phyloP scores from a whole-genome alignment of 371 early-diverging fungal genomes.

The Mortierella sp. region DNA sequence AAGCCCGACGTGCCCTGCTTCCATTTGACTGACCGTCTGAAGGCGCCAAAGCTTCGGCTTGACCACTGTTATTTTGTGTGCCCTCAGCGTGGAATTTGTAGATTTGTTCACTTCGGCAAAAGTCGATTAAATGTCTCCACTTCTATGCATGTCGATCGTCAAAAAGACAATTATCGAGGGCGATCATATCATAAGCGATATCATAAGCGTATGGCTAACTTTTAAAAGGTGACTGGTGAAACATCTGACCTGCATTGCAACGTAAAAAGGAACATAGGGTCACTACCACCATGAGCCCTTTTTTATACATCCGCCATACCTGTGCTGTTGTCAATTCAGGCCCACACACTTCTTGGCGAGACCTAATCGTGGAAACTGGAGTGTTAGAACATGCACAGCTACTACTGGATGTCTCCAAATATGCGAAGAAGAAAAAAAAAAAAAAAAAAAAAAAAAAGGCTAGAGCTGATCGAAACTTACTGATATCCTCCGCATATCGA shows the following conservation, averaged over 20 bases:
- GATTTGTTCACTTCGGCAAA: conserved; percentile 26
- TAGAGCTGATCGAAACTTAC: conserved; percentile 6
- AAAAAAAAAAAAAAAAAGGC: neutral
- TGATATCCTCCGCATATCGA: conserved; percentile 38
- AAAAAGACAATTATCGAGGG: neutral
- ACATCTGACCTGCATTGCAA: neutral
- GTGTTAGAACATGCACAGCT: neutral
- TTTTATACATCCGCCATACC: conserved; percentile 10
- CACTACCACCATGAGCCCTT: neutral
- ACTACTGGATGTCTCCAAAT: too few species aligned
- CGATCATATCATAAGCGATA: neutral
- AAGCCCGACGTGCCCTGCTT: conserved; percentile 25
- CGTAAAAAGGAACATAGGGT: neutral
- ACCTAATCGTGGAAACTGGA: conserved; percentile 6
- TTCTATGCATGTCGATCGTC: conserved; percentile 19
- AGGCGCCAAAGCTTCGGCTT: conserved; percentile 1
- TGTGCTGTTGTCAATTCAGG: conserved; percentile 24
- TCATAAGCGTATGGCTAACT: neutral
- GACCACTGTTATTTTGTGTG: neutral
- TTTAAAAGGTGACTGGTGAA: too few species aligned
- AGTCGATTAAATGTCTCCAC: conserved; percentile 44
- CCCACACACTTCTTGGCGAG: conserved; percentile 32
- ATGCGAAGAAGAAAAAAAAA: neutral
- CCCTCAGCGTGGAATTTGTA: conserved; percentile 33
- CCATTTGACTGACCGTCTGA: conserved; percentile 12